Evolutionary conservation across 495 filamentous ascomycete species (phyloP), one percentile per base, ranked within the genome.

Genomic region (Podospora appendiculata): DNA sequence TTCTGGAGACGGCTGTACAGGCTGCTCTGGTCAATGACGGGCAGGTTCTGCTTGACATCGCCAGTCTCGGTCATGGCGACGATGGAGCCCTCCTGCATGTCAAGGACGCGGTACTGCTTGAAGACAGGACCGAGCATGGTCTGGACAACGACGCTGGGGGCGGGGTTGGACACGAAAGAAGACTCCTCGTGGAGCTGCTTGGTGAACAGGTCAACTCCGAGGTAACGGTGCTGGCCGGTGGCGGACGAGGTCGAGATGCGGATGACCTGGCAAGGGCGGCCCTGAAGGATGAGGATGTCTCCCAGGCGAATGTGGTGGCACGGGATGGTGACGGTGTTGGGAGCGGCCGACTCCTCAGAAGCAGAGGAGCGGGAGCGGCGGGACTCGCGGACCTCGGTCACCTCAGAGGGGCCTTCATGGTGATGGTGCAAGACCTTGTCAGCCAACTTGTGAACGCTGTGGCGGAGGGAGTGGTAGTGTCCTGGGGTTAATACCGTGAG

Each of bases 61-160:
- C 93, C 93, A 19, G 71, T 74, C 70, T 79, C 72, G 60, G 75
- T 74, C 70, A 77, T 75, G 66, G 72, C 73, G 48, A 75, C 71
- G 62, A 77, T 66, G 70, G 75, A 73, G 63, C 87, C 86, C 54
- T 95, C 89, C 72, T 89, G 89, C 75, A 98, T 85, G 77, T 98
- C 93, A 39, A 98, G 87, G 67, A 98, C 91, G 70, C 93, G 90
- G 85, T 98, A 98, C 79, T 96, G 95, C 88, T 97, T 97, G 90
- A 96, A 97, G 79, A 98, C 88, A 41, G 93, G 93, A 63, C 93
- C 93, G 52, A 95, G 88, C 89, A 98, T 96, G 76, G 92, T 97
- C 85, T 98, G 93, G 65, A 98, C 91, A 42, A 97, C 84, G 51
- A 98, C 93, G 53, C 88, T 94, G 60, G 93, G 92, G 47, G 87